A percentile compares a stretch with the other conserved stretches of the same genome.
Evolutionary conservation across 2,329 filamentous ascomycete species (phyloP).

Genomic region (Colletotrichum spinosum): DNA sequence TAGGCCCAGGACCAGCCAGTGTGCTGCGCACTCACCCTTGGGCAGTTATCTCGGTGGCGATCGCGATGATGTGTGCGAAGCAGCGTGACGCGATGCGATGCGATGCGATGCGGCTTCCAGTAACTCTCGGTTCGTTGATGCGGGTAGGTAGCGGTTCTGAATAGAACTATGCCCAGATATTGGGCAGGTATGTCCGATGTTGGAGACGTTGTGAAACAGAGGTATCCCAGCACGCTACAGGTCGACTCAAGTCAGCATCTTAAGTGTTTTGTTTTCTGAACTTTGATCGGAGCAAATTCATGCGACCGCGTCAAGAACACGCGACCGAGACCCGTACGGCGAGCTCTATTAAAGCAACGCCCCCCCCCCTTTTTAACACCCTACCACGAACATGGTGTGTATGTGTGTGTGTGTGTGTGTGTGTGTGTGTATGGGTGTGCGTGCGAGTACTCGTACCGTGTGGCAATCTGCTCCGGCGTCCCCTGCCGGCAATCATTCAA

Average conservation of each 20-base stretch:
- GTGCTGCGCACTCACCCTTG: conserved; percentile 21
- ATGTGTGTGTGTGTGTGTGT: too few relatives aligned
- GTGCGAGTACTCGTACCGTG: too few relatives aligned
- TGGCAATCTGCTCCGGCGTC: too few relatives aligned
- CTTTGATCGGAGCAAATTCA: conserved; percentile 37
- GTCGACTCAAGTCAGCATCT: conserved; percentile 37
- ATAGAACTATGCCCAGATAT: conserved; percentile 23
- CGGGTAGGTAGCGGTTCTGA: not conserved
- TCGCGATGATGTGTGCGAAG: not conserved
- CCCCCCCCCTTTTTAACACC: not conserved
- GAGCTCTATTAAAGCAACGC: conserved; percentile 25
- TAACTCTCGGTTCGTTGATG: conserved; percentile 16
- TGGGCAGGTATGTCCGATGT: conserved; percentile 34
- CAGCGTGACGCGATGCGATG: conserved; percentile 3
- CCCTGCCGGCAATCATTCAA: conserved; percentile 33
- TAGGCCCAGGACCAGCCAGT: not conserved
- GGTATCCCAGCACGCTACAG: conserved; percentile 35
- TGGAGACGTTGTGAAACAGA: conserved; percentile 35
- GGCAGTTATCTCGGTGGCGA: not conserved
- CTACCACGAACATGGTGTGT: too few relatives aligned
- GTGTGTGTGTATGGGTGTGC: too few relatives aligned
- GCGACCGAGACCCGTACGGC: conserved; percentile 31
- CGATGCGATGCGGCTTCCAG: conserved; percentile 4
- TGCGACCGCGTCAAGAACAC: conserved; percentile 36
- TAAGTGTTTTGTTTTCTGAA: conserved; percentile 38